These are phyloP conservation scores for Marasmius sp. DNA, from an alignment of 1,284 basidiomycete species.

Conservation along the genomic window DNA sequence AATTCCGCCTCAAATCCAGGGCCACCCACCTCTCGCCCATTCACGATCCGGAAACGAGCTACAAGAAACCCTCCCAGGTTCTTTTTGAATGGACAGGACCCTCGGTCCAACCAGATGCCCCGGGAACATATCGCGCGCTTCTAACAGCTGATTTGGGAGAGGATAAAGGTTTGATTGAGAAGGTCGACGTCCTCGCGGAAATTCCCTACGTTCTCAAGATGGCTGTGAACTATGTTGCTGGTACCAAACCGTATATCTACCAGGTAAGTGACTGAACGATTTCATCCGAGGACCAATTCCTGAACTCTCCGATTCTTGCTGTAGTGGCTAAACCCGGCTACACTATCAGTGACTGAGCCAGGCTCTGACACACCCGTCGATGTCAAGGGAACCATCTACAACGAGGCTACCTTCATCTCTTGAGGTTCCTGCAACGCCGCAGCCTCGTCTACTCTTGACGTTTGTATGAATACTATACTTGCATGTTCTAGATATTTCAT, in stretches of 20 bases:
- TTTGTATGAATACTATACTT: not conserved
- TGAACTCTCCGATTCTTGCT: conserved; percentile 7
- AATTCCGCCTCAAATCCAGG: conserved; percentile 57
- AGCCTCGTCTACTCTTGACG: not conserved
- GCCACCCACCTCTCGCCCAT: conserved; percentile 67
- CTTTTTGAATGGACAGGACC: conserved; percentile 80
- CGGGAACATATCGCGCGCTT: conserved; percentile 58
- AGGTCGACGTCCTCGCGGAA: conserved; percentile 95
- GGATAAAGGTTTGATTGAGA: conserved; percentile 85
- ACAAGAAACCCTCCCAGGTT: conserved; percentile 74
- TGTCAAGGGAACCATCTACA: conserved; percentile 78
- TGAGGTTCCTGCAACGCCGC: conserved; percentile 22
- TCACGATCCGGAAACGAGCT: conserved; percentile 78
- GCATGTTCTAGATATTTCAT: not conserved
- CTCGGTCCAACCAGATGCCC: conserved; percentile 50
- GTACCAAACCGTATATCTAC: conserved; percentile 92
- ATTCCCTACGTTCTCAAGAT: conserved; percentile 91
- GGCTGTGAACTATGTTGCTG: conserved; percentile 87
- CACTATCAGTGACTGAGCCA: conserved; percentile 67
- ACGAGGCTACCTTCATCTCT: conserved; percentile 91
- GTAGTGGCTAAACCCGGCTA: conserved; percentile 82
- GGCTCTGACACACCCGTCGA: conserved; percentile 45
- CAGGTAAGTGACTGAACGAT: conserved; percentile 55
- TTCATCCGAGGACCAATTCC: conserved; percentile 13
- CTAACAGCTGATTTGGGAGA: conserved; percentile 60